Evolutionary conservation across 2,329 filamentous ascomycete species (phyloP), one percentile per base, ranked within the genome.

Genomic region (Penicillium vulpinum): DNA sequence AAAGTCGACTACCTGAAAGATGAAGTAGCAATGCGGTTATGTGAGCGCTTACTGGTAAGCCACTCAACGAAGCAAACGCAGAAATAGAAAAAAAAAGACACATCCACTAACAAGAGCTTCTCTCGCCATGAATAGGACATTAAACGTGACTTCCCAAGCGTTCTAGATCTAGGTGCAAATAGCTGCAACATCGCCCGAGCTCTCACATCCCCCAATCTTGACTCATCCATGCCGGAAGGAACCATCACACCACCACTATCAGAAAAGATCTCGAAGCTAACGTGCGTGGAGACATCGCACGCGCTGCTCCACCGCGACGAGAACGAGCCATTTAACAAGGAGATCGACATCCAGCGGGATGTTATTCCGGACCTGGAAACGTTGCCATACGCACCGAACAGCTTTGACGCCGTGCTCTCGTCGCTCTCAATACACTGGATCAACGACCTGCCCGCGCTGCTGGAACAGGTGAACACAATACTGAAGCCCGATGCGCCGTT

Each of bases 381-480:
- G 3, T 78, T 97, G 0, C 91, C 91, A 0, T 97, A 88, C 72
- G 84, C 85, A 46, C 78, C 89, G 5, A 84, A 87, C 62, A 86
- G 88, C 4, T 97, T 97, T 73, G 92, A 97, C 72, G 86, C 96
- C 6, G 90, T 97, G 11, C 80, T 99, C 60, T 96, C 91, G 71
- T 96, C 89, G 54, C 78, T 96, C 57, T 92, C 89, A 56, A 81
- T 99, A 72, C 94, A 99, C 76, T 99, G 94, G 94, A 89, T 97
- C 80, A 99, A 99, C 73, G 91, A 99, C 73, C 84, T 99, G 5
- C 94, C 94, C 0, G 90, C 89, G 1, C 80, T 95, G 11, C 82
- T 99, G 2, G 81, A 87, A 1, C 91, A 96, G 70, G 88, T 97
- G 71, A 96, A 96, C 79, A 83, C 85, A 62, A 80, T 95, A 33